Evolutionary conservation across 371 early-diverging fungal genomes (phyloP).

Genomic region (Lichtheimia ramosa): DNA sequence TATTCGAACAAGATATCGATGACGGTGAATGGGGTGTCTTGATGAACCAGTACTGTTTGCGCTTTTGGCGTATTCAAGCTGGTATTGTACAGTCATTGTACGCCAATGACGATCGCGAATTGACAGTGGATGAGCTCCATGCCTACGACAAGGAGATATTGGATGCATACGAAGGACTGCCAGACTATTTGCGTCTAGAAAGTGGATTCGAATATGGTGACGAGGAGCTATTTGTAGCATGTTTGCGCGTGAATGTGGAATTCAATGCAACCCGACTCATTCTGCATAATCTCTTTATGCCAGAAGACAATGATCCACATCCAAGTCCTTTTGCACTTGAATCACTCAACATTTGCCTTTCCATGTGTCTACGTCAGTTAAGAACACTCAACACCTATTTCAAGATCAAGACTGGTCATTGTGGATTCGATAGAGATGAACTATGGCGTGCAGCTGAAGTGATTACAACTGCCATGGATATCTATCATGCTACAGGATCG

Average conservation of each 20-base stretch:
- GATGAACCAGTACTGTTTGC: constrained; percentile 25
- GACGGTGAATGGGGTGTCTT: constrained; percentile 33
- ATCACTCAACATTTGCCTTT: constrained; percentile 43
- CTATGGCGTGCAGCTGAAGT: constrained; percentile 43
- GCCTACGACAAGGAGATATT: constrained; percentile 32
- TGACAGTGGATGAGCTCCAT: constrained; percentile 43
- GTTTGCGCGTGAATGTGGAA: constrained; percentile 43
- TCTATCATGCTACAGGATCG: constrained; percentile 30
- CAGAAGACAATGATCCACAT: constrained; percentile 31
- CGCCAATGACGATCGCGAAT: constrained; percentile 35
- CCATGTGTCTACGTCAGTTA: constrained; percentile 30
- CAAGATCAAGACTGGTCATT: constrained; percentile 26
- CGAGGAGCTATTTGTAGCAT: constrained; percentile 36
- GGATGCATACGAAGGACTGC: constrained; percentile 27
- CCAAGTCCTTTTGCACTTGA: constrained; percentile 35
- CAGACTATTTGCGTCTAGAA: constrained; percentile 39
- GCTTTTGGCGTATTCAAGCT: constrained; percentile 46
- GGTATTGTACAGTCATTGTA: constrained; percentile 36
- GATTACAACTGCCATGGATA: constrained; percentile 36
- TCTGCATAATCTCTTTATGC: constrained; percentile 46
- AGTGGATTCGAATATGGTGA: constrained; percentile 48
- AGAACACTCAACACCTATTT: constrained; percentile 31
- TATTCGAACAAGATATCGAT: constrained; percentile 50
- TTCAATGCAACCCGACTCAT: constrained; percentile 48
- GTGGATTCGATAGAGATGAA: constrained; percentile 49